Evolutionary conservation across 495 filamentous ascomycete species (phyloP).

Genomic region (Podospora anserina): DNA sequence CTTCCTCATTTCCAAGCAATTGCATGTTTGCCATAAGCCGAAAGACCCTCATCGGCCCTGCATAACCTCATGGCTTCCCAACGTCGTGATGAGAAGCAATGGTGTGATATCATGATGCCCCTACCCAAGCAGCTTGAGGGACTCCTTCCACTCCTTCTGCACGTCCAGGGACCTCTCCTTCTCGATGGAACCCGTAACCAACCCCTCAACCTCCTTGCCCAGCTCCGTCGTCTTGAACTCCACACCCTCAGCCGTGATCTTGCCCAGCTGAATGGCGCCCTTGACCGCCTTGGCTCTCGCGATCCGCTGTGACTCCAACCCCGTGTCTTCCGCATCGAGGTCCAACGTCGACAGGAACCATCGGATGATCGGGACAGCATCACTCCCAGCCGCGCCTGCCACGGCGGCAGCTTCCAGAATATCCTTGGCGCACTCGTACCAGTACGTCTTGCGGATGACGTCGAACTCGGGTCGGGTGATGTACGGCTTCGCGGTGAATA

Average conservation of each 20-base stretch:
- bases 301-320: constrained; percentile 42
- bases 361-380: constrained; percentile 21
- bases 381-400: constrained; percentile 20
- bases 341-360: constrained; percentile 42
- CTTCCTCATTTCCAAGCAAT: not conserved
- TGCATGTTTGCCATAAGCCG: not conserved
- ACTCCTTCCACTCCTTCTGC: constrained; percentile 36
- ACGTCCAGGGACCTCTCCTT: constrained; percentile 46
- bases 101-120: not conserved
- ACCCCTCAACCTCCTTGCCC: constrained; percentile 23
- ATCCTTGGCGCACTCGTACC: constrained; percentile 35
- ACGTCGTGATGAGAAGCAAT: not conserved
- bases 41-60: not conserved
- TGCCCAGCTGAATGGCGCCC: constrained; percentile 32
- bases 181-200: constrained; percentile 30
- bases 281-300: constrained; percentile 36
- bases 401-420: constrained; percentile 26
- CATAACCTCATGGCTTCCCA: not conserved
- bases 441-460: constrained; percentile 31
- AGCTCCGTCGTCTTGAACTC: constrained; percentile 11
- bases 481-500: constrained; percentile 22
- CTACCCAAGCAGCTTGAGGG: constrained; percentile 18
- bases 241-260: constrained; percentile 16
- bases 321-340: constrained; percentile 31
- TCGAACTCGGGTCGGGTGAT: constrained; percentile 27